Conservation (phyloP, 1,284 basidiomycete species). For the Puccinia coronata region DNA sequence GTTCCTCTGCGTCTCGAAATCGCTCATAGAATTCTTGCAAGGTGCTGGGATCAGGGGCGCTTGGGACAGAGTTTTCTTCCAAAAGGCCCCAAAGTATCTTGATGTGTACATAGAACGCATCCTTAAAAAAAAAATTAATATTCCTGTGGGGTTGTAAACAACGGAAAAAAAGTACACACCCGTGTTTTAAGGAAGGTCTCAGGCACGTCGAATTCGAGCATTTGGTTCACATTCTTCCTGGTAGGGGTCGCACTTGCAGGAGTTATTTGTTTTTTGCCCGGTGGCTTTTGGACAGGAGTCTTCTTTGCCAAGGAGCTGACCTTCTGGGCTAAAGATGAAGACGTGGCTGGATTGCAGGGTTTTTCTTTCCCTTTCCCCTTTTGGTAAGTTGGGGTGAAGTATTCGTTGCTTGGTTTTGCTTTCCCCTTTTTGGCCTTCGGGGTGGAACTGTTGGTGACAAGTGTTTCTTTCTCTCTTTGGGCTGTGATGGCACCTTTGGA, state of each 20-base stretch:
- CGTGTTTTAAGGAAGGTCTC: not conserved
- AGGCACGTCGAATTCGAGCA: not conserved
- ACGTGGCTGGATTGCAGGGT: not conserved
- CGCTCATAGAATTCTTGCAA: not conserved
- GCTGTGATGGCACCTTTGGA: too few species aligned
- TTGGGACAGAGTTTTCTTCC: not conserved
- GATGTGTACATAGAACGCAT: conserved; percentile 26
- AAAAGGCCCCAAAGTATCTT: conserved; percentile 5
- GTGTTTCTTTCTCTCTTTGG: too few species aligned
- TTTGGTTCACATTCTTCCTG: not conserved
- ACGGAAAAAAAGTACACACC: not conserved
- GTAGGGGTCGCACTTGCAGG: not conserved
- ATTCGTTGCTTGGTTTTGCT: not conserved
- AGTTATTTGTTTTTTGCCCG: not conserved
- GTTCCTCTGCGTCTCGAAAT: not conserved
- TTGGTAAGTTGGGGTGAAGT: too few species aligned
- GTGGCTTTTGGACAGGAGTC: not conserved
- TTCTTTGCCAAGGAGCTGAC: not conserved
- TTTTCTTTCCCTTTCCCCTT: too few species aligned
- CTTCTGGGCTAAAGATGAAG: not conserved
- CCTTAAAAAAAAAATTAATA: not conserved
- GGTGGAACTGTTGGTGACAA: too few species aligned
- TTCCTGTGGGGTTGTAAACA: not conserved
- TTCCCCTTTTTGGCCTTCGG: not conserved
- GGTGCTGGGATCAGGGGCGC: not conserved